Base-by-base conservation (phyloP, 495 filamentous ascomycete species). In the Pyrenula massariospora region DNA sequence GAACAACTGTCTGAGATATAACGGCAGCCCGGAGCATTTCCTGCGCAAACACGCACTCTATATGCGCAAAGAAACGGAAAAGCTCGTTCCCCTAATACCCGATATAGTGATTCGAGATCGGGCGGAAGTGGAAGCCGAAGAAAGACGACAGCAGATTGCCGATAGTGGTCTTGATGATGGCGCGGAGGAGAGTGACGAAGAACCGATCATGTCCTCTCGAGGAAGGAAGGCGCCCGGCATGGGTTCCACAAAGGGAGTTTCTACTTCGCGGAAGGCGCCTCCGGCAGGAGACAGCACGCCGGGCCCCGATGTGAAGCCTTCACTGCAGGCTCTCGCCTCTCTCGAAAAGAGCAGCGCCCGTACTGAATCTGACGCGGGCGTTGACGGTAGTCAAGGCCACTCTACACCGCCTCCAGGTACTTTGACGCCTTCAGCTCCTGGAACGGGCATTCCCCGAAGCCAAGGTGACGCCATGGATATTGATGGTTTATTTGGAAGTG, bases 1-100 rank as follows among this genome's bases (percentile, higher is more conserved):
- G 93, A 76, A 84, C 25, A 99, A 99, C 64, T 97, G 94, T 62
- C 75, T 99, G 52, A 87, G 85, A 59, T 99, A 97, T 68, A 99
- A 99, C 66, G 87, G 88, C 25, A 89, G 93, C 57, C 85, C 88
- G 56, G 78, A 83, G 49, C 93, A 97, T 63, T 87, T 85, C 23
- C 74, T 99, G 50, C 83, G 94, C 23, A 92, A 94, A 61, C 92
- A 96, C 75, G 93, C 93, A 22, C 83, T 95, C 42, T 87, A 89
- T 50, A 97, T 99, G 93, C 81, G 89, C 54, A 96, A 94, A 60
- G 90, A 96, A 68, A 94, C 92, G 1, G 91, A 95, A 67, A 96
- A 95, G 66, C 79, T 97, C 20, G 89, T 95, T 25, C 91, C 91
- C 23, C 77, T 97, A 36, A 97, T 99, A 56, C 94, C 93, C 0